Conservation (phyloP, 148 eudicot species). For the Rhododendron simsii region DNA sequence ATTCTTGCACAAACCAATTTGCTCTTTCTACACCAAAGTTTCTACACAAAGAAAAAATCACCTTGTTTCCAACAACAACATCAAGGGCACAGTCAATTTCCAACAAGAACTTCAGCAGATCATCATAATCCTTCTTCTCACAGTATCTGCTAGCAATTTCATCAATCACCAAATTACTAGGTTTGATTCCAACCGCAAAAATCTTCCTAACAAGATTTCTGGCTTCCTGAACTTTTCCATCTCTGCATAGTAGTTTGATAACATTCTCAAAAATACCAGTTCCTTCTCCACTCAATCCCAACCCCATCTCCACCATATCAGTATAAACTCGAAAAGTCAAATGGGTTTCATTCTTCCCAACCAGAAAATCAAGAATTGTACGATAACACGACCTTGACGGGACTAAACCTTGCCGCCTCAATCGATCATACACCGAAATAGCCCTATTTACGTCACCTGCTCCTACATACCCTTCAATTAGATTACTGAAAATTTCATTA, state of each 20-base stretch:
- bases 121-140: conserved; percentile 71
- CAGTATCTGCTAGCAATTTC: conserved; percentile 56
- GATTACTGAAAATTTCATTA: conserved; percentile 49
- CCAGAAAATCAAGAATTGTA: conserved; percentile 33
- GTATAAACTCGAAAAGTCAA: conserved; percentile 30
- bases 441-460: conserved; percentile 43
- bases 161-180: conserved; percentile 38
- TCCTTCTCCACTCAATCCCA: conserved; percentile 35
- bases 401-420: conserved; percentile 34
- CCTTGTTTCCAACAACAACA: conserved; percentile 49
- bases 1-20: conserved; percentile 35
- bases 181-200: conserved; percentile 38
- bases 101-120: conserved; percentile 48
- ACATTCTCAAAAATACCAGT: conserved; percentile 31
- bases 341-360: conserved; percentile 25
- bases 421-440: conserved; percentile 42
- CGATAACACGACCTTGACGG: conserved; percentile 46
- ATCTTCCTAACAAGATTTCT: conserved; percentile 48
- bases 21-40: conserved; percentile 51
- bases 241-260: conserved; percentile 38
- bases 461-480: conserved; percentile 52
- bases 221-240: conserved; percentile 64
- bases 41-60: conserved; percentile 41
- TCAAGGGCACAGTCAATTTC: conserved; percentile 43
- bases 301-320: conserved; percentile 48